A percentile compares a stretch with the other conserved stretches of the same genome.
phyloP scores from a whole-genome alignment of 1,284 basidiomycete species.

The Entoloma clypeatum region DNA sequence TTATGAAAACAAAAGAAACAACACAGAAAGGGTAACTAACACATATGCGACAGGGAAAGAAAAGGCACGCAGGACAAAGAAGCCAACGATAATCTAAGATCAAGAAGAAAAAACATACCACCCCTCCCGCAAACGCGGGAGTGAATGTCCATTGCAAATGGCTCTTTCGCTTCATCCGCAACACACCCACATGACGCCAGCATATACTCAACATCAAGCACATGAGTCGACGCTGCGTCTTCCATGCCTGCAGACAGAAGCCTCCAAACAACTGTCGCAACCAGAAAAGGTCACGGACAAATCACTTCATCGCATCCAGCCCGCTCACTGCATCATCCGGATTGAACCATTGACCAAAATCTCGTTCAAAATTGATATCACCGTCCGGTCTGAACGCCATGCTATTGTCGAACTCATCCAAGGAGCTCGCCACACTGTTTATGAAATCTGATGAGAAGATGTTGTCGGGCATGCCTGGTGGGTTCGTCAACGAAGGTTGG shows the following conservation, averaged over 20 bases:
- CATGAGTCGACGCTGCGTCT: too few relatives aligned
- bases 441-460: conserved; percentile 43
- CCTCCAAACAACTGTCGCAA: too few relatives aligned
- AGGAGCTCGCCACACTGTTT: conserved; percentile 31
- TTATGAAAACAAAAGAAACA: conserved; percentile 12
- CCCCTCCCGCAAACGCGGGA: conserved; percentile 1
- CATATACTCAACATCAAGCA: too few relatives aligned
- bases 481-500: conserved; percentile 12
- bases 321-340: conserved; percentile 39
- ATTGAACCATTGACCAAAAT: conserved; percentile 69
- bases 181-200: neutral
- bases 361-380: conserved; percentile 59
- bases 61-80: conserved; percentile 7
- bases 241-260: too few relatives aligned
- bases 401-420: conserved; percentile 43
- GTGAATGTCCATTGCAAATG: too few relatives aligned
- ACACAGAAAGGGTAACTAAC: conserved; percentile 7
- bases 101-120: conserved; percentile 10
- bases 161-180: conserved; percentile 1
- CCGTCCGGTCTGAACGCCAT: conserved; percentile 44
- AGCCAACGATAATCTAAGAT: conserved; percentile 15
- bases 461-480: conserved; percentile 20
- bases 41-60: conserved; percentile 12
- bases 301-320: conserved; percentile 28
- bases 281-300: neutral